Conservation (phyloP, 2,329 filamentous ascomycete genomes). For the Phialophora tarda region DNA sequence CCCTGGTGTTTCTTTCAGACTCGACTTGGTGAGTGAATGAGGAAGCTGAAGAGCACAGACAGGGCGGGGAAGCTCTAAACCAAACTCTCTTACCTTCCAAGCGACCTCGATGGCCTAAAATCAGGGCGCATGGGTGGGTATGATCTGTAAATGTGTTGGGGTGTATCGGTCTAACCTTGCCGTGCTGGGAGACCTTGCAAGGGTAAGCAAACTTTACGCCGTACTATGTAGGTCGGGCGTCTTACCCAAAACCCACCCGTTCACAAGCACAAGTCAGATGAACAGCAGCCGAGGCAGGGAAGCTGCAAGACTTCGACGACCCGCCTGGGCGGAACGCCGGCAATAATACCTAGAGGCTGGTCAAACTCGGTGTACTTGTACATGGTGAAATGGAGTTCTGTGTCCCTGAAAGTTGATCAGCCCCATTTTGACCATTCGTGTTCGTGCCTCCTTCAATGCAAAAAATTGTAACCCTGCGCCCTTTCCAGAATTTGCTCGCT, state of each 20-base stretch:
- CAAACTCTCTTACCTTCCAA: background rate
- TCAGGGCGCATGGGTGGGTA: conserved; percentile 4
- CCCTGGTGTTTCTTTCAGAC: background rate
- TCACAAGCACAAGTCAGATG: conserved; percentile 10
- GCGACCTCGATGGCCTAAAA: conserved; percentile 4
- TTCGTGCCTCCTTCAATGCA: background rate
- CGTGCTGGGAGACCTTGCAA: conserved; percentile 7
- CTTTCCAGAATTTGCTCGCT: no score
- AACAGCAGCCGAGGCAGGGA: conserved; percentile 1
- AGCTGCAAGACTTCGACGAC: background rate
- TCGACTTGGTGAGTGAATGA: background rate
- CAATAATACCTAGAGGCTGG: background rate
- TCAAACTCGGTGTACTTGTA: background rate
- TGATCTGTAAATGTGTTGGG: conserved; percentile 2
- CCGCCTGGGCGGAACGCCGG: conserved; percentile 3
- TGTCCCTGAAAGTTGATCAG: background rate
- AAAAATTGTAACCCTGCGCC: background rate
- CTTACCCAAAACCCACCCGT: conserved; percentile 13
- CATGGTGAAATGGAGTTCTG: background rate
- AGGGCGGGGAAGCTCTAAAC: background rate
- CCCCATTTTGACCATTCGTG: background rate
- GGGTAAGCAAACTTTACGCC: background rate
- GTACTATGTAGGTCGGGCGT: conserved; percentile 1
- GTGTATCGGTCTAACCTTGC: background rate
- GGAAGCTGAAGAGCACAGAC: background rate